Percentiles rank a stretch among this genome's conserved stretches.
phyloP scores from a whole-genome alignment of 2,329 filamentous ascomycete species.

The Stachybotrys chlorohalonatus region DNA sequence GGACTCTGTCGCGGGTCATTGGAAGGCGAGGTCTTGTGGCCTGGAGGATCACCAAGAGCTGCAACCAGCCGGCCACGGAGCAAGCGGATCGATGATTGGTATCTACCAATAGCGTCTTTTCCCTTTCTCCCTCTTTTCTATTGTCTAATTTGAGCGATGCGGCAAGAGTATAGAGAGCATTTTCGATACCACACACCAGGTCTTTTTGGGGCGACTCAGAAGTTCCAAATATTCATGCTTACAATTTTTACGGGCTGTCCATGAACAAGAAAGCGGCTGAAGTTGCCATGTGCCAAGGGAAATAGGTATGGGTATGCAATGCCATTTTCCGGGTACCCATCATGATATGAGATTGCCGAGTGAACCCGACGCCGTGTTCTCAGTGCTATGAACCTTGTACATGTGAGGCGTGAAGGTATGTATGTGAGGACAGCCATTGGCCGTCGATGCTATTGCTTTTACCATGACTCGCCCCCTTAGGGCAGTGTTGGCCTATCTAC shows the following conservation, averaged over 20 bases:
- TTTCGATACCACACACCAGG: background rate
- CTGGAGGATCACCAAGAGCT: conserved; percentile 59
- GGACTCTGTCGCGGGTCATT: conserved; percentile 59
- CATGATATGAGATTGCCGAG: background rate
- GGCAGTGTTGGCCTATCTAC: background rate
- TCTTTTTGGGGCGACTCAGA: no score
- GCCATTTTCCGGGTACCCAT: background rate
- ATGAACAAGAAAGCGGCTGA: no score
- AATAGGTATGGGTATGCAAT: background rate
- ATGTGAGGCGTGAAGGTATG: background rate
- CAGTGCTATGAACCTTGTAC: background rate
- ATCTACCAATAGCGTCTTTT: conserved; percentile 2
- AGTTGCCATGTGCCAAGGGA: no score
- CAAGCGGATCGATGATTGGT: conserved; percentile 4
- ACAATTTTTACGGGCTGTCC: no score
- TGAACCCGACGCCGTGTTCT: background rate
- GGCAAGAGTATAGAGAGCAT: background rate
- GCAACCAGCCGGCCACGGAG: conserved; percentile 14
- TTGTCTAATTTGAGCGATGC: conserved; percentile 3
- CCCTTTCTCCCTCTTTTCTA: conserved; percentile 10
- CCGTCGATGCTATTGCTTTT: background rate
- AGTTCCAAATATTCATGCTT: no score
- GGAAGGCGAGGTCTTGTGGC: conserved; percentile 51
- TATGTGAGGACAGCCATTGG: background rate
- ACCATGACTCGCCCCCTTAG: no score